phyloP scores from a whole-genome alignment of 768 basidiomycete species.

The Daedaleopsis sinensis region DNA sequence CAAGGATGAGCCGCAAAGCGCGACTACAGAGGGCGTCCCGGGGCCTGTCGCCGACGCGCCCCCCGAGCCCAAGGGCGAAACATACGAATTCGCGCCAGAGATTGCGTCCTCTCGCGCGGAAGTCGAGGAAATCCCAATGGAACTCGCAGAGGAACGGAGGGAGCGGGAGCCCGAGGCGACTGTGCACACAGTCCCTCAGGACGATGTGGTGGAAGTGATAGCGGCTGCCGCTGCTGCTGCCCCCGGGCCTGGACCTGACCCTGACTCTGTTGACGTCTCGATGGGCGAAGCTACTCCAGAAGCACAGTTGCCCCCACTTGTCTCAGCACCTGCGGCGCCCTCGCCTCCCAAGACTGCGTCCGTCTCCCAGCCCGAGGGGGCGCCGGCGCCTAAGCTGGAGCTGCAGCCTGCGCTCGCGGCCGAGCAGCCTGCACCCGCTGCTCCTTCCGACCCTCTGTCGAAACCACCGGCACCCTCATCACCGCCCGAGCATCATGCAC shows the following conservation, averaged over 20 bases:
- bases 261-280: constrained; percentile 11
- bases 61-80: not conserved
- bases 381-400: not conserved
- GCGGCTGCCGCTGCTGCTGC: constrained; percentile 7
- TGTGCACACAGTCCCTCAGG: constrained; percentile 8
- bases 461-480: not conserved
- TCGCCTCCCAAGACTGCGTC: too few relatives aligned
- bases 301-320: not conserved
- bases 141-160: not conserved
- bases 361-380: not conserved
- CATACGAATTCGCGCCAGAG: not conserved
- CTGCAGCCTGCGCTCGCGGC: not conserved
- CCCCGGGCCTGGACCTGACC: not conserved
- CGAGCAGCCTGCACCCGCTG: not conserved
- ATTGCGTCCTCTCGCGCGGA: not conserved
- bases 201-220: not conserved
- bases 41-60: not conserved
- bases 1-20: constrained; percentile 8
- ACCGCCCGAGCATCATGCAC: too few relatives aligned
- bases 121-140: not conserved
- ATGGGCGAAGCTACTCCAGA: constrained; percentile 5
- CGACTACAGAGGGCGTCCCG: not conserved
- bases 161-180: constrained; percentile 2
- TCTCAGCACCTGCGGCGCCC: not conserved
- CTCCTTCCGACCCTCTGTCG: not conserved